These are phyloP conservation scores for Syzygium syzygioides DNA, from an alignment of 441 rosid genomes.

Conservation along the genomic window DNA sequence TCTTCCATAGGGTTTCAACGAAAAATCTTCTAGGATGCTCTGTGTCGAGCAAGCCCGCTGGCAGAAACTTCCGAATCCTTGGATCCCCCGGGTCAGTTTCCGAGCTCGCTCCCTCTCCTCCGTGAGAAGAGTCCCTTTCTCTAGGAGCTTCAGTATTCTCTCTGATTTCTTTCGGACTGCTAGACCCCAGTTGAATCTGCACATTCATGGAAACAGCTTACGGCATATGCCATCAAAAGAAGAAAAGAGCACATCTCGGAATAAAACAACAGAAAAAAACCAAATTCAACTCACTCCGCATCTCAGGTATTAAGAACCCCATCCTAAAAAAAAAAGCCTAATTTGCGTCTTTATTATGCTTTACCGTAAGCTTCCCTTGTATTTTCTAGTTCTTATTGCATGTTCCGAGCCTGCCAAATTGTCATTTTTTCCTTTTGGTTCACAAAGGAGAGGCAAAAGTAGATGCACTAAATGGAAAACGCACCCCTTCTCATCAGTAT, in stretches of 20 bases:
- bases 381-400: not conserved
- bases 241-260: not conserved
- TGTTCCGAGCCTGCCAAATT: not conserved
- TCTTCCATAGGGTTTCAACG: constrained; percentile 30
- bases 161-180: constrained; percentile 74
- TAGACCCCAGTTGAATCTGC: constrained; percentile 93
- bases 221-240: not conserved
- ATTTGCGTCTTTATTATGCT: not conserved
- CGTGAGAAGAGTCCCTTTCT: constrained; percentile 51
- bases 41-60: constrained; percentile 28
- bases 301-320: not conserved
- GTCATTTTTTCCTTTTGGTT: not conserved
- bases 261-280: not conserved
- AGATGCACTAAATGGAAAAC: not conserved
- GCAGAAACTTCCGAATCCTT: constrained; percentile 81
- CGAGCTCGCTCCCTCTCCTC: constrained; percentile 79
- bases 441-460: not conserved
- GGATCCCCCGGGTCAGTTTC: constrained; percentile 73
- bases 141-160: constrained; percentile 55
- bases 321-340: not conserved
- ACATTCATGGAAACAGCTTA: not conserved
- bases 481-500: constrained; percentile 80
- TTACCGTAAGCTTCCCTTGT: not conserved
- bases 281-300: not conserved
- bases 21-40: constrained; percentile 34